Conservation (phyloP, 768 basidiomycete species). For the Termitomyces sp. region DNA sequence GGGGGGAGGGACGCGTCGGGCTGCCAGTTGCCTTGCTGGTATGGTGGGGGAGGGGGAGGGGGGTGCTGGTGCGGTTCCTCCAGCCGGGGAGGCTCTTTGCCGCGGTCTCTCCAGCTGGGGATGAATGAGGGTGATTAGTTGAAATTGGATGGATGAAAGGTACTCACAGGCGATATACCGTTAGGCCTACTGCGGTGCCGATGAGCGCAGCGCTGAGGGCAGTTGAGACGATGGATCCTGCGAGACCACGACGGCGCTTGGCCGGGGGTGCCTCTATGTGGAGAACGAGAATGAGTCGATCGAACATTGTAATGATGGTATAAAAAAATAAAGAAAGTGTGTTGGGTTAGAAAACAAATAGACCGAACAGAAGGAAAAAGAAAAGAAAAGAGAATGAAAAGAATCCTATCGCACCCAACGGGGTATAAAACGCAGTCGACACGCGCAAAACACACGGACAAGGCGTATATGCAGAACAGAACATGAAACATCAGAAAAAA, state of each 20-base stretch:
- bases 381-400: constrained; percentile 4
- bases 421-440: constrained; percentile 7
- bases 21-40: constrained; percentile 59
- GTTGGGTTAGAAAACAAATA: neutral
- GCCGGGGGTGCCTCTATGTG: constrained; percentile 71
- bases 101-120: constrained; percentile 76
- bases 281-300: constrained; percentile 40
- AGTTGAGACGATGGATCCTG: constrained; percentile 79
- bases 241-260: constrained; percentile 78
- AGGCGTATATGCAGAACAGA: neutral
- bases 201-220: constrained; percentile 84
- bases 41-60: constrained; percentile 66
- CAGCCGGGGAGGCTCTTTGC: constrained; percentile 38
- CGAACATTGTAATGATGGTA: constrained; percentile 21
- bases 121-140: constrained; percentile 1
- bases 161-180: constrained; percentile 82
- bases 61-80: constrained; percentile 17
- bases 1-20: constrained; percentile 23
- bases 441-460: constrained; percentile 12
- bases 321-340: constrained; percentile 6
- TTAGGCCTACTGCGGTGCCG: constrained; percentile 82
- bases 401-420: neutral
- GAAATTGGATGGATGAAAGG: neutral
- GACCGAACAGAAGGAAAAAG: too few relatives aligned
- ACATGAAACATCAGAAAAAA: constrained; percentile 5